Base-by-base conservation (phyloP, 352 stramenopile genomes). In the Elongisporangium anandrum region DNA sequence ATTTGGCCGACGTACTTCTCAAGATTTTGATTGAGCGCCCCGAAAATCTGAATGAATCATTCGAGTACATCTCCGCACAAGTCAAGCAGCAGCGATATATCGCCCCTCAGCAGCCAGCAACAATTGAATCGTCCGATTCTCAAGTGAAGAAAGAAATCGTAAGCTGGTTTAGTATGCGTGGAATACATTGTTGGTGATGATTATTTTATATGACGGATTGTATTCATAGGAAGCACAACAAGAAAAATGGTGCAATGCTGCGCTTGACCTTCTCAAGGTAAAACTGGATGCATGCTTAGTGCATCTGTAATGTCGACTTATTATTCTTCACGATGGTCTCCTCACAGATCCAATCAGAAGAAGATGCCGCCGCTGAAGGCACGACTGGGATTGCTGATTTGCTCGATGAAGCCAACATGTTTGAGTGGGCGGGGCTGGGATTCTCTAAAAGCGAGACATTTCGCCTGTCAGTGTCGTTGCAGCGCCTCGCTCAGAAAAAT, bases 11-110 rank as follows among this genome's bases (percentile, higher is more conserved):
- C 48, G 83, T 95, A 13, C 64, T 95, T 53, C 73, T 95, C 52
- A 95, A 95, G 68, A 87, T 91, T 52, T 74, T 95, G 15, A 78
- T 90, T 8, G 91, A 97, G 60, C 72, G 84, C 0, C 90, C 90
- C 1, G 85, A 89, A 34, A 90, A 97, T 65, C 78, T 93, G 5
- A 69, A 83, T 54, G 85, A 94, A 38, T 77, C 75, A 10, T 97
- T 97, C 60, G 91, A 97, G 71, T 85, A 86, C 29, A 74, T 97
- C 20, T 97, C 89, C 0, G 81, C 81, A 0, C 65, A 79, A 2
- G 88, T 97, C 23, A 96, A 95, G 57, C 83, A 93, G 64, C 78
- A 94, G 39, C 77, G 79, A 3, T 91, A 87, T 52, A 41, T 85
- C 29, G 57, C 60, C 7, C 67, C 76, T 1, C 70, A 59, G 54